Base-by-base conservation (phyloP, 139 green algal species). In the Chlorokybus atmophyticus region DNA sequence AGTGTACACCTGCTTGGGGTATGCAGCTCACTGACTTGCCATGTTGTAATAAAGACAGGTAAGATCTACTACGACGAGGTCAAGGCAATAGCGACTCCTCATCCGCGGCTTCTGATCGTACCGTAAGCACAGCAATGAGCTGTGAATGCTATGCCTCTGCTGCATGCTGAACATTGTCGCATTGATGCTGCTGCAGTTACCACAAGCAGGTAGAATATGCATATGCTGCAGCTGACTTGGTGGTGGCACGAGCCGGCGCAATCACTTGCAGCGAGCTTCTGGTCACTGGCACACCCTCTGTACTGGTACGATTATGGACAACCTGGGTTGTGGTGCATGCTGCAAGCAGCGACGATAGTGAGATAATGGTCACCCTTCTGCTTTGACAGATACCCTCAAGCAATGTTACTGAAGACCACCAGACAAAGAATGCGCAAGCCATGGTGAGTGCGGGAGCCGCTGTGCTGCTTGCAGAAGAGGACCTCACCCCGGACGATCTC, bases 181-280 rank as follows among this genome's bases (percentile, higher is more conserved):
- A 55, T 17, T 10, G 10, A 17, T 38, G 24, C 25, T n/a, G 24
- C 25, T 14, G 28, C 44, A 71, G 63, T 14, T 78, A 58, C 52
- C 14, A 77, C 10, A 42, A 78, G 27, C 29, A 41, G 28, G 67
- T 80, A 59, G 40, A 59, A 2, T 2, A 32, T 1, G 27, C 38
- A n/a, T 80, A 80, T 32, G 57, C 65, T 6, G 54, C 39, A 7
- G 64, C 70, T 17, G 73, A 74, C 25, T 19, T 80, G 32, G 64
- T 78, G 23, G 57, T 80, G 29, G 52, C 35, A 3, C 56, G 73
- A 3, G 65, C 73, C 10, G 73, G 73, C 14, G 73, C 73, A 2
- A 67, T 80, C 41, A 80, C 73, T n/a, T 80, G 72, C 71, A 63
- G 50, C 24, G 73, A 80, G 60, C 59, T 80, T 6, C 40, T 74